Conservation (phyloP, 1,284 basidiomycete species). For the Papiliotrema fonsecae region DNA sequence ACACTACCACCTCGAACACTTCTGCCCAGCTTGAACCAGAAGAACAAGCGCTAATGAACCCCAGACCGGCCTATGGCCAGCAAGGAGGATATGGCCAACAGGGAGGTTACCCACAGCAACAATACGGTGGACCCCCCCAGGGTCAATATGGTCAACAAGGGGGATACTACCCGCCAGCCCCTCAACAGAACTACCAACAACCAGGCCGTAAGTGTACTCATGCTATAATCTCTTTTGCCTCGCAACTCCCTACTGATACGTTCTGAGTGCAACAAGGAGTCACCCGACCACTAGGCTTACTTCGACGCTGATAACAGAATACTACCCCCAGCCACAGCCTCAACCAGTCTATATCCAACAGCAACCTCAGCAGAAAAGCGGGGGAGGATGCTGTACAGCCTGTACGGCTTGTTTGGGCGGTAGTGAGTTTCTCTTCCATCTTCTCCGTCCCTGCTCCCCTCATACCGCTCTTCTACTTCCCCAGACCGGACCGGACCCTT, state of each 20-base stretch:
- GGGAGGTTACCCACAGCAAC: conserved; percentile 3
- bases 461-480: too few relatives aligned
- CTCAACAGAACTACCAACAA: conserved; percentile 33
- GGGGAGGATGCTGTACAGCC: conserved; percentile 23
- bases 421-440: conserved; percentile 16
- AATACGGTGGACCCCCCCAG: conserved; percentile 17
- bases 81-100: not conserved
- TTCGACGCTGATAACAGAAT: not conserved
- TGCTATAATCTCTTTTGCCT: not conserved
- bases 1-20: not conserved
- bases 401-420: conserved; percentile 33
- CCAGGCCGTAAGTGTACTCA: conserved; percentile 26
- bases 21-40: not conserved
- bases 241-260: not conserved
- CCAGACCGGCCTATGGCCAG: too few relatives aligned
- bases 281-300: not conserved
- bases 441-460: not conserved
- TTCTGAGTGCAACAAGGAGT: not conserved
- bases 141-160: conserved; percentile 15
- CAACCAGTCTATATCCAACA: conserved; percentile 44
- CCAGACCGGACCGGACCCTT: too few relatives aligned
- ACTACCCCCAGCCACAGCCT: conserved; percentile 41
- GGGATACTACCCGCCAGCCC: conserved; percentile 39
- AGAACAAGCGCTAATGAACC: not conserved
- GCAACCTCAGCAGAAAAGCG: conserved; percentile 23